Percentiles rank a stretch among this genome's conserved stretches.
Evolutionary conservation across 257 asterid genomes (phyloP).

Genomic region (Przewalskia tangutica): DNA sequence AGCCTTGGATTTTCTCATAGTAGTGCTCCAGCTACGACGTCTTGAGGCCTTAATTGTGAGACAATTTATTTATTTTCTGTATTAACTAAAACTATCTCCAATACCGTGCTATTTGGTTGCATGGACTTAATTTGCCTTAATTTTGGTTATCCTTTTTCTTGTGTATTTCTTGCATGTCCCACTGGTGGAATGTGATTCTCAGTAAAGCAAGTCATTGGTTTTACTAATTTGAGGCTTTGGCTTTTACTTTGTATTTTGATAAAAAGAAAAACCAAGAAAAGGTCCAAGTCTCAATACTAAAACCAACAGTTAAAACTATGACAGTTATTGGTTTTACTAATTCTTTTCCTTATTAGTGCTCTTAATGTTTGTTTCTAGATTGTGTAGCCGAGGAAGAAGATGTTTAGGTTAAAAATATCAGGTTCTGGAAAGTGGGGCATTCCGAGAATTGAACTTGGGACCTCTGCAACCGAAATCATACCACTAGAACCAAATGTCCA

Average conservation of each 20-base stretch:
- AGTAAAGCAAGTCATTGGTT: too few species aligned
- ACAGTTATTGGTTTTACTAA: background rate
- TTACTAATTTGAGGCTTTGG: too few species aligned
- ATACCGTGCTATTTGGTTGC: too few species aligned
- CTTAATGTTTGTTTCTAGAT: background rate
- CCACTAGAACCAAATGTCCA: background rate
- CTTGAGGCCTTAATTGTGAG: background rate
- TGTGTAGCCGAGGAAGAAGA: too few species aligned
- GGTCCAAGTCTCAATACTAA: background rate
- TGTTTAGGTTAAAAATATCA: background rate
- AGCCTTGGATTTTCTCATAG: background rate
- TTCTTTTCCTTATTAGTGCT: too few species aligned
- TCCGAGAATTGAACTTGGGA: constrained; percentile 86
- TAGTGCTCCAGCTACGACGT: background rate
- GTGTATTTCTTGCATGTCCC: too few species aligned
- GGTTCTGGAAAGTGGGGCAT: constrained; percentile 34
- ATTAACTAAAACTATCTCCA: background rate
- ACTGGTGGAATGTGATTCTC: too few species aligned
- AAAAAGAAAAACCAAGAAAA: too few species aligned
- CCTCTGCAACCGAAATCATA: constrained; percentile 20
- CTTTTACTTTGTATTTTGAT: too few species aligned
- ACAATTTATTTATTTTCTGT: too few species aligned
- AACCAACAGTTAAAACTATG: background rate
- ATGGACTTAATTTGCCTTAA: too few species aligned
- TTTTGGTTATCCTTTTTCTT: too few species aligned